Evolutionary conservation across 164 flowering plant species (phyloP).

Genomic region (Vitis amurensis): DNA sequence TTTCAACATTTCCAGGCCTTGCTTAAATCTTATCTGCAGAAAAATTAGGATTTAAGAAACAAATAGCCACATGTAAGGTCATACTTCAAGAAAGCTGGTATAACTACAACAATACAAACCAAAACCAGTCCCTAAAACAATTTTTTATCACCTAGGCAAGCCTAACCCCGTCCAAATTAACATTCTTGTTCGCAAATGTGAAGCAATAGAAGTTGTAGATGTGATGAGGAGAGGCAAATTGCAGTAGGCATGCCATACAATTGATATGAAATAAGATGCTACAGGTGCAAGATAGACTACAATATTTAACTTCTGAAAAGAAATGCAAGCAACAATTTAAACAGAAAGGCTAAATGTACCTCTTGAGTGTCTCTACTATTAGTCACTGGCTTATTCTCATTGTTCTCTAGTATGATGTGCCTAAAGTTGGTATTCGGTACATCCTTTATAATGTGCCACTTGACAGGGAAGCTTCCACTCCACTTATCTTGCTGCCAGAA

Average conservation of each 20-base stretch:
- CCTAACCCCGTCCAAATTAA: too few relatives aligned
- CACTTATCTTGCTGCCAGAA: constrained; percentile 99
- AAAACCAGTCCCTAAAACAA: too few relatives aligned
- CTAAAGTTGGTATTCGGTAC: constrained; percentile 71
- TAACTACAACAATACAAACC: too few relatives aligned
- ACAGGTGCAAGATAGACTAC: too few relatives aligned
- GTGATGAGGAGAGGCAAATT: too few relatives aligned
- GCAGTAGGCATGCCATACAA: too few relatives aligned
- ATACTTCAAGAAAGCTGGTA: neutral
- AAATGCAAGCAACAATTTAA: neutral
- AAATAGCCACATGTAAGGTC: neutral
- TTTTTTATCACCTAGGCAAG: too few relatives aligned
- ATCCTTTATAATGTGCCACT: constrained; percentile 92
- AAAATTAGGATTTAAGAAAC: neutral
- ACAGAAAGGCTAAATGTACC: constrained; percentile 33
- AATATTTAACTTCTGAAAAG: neutral
- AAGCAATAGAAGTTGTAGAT: too few relatives aligned
- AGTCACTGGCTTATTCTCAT: constrained; percentile 94
- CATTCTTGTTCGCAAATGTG: too few relatives aligned
- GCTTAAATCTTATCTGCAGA: constrained; percentile 58
- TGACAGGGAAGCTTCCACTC: constrained; percentile 89
- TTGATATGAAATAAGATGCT: too few relatives aligned
- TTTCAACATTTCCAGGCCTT: constrained; percentile 76
- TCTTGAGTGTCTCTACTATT: constrained; percentile 96
- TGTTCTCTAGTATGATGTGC: constrained; percentile 83